phyloP scores from a whole-genome alignment of 208 protist genomes.

The Spongospora subterranea region DNA sequence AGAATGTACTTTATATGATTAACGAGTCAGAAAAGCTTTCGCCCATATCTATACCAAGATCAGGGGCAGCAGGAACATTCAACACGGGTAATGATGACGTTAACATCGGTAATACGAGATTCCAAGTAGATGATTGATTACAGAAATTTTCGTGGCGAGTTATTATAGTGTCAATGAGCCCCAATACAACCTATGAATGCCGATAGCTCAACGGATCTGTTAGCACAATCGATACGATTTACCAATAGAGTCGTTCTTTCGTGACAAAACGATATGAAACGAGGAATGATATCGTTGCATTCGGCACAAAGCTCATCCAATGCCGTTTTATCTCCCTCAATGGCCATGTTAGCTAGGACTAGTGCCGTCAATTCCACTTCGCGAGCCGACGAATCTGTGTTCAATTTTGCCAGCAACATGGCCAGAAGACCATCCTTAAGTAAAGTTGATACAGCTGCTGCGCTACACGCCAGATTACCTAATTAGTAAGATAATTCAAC shows the following conservation, averaged over 20 bases:
- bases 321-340: background rate
- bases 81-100: background rate
- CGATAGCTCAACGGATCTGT: background rate
- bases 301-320: background rate
- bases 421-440: background rate
- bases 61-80: background rate
- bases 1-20: background rate
- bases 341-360: slow-evolving; percentile 44
- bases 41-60: background rate
- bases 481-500: background rate
- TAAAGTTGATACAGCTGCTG: background rate
- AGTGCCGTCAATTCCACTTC: slow-evolving; percentile 27
- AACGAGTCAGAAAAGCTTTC: no score
- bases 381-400: background rate
- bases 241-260: background rate
- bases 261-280: background rate
- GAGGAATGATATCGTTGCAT: background rate
- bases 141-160: background rate
- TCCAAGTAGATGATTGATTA: background rate
- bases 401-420: slow-evolving; percentile 14
- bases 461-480: slow-evolving; percentile 36
- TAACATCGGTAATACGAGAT: background rate
- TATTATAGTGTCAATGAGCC: background rate
- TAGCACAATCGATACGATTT: background rate
- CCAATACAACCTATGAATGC: background rate